Base-by-base conservation (phyloP, 176 grass and related monocot species). In the Triticum turgidum region DNA sequence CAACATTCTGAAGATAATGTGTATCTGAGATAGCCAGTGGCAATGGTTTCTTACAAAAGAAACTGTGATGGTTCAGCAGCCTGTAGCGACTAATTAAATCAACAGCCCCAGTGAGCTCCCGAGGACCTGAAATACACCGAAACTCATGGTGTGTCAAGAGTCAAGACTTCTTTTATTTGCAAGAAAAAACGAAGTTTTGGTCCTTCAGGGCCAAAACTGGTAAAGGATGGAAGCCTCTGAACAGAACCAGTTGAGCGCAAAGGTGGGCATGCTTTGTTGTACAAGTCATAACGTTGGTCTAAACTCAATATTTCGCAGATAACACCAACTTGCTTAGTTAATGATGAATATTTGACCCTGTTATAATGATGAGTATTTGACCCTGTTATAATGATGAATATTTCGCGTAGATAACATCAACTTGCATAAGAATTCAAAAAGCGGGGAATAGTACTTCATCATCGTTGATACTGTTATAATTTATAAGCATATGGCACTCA, bases 71-170 rank as follows among this genome's bases (percentile, higher is more conserved):
- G 7, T 76, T 54, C 39, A 82, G 81, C 66, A 99, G 77, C 84
- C 92, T 99, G 92, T 92, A 94, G 84, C 89, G 92, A 84, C 69
- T 96, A 63, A 99, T 93, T 80, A 99, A 90, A 94, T 99, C 97
- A 79, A 94, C 85, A 78, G 94, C 90, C 56, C 97, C 97, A 65
- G 89, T 96, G 49, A 92, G 94, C 80, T 99, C 97, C 84, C 83
- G 89, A 67, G 92, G 97, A 56, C 97, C 97, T 99, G 86, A 69
- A 89, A 91, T 66, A 47, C 18, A 75, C 15, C 12, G 6, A 73
- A 83, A 65, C 69, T 61, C 20, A 87, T 33, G 32, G 56, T 61
- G 49, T 64, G 4, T 81, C 27, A 69, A 56, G 22, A 85, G 1
- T 63, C 52, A 38, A 27, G 25, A 81, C 14, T 81, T 82, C 17